Conservation (phyloP, 2,329 filamentous ascomycete genomes). For the Alternaria hordeiaustralica region DNA sequence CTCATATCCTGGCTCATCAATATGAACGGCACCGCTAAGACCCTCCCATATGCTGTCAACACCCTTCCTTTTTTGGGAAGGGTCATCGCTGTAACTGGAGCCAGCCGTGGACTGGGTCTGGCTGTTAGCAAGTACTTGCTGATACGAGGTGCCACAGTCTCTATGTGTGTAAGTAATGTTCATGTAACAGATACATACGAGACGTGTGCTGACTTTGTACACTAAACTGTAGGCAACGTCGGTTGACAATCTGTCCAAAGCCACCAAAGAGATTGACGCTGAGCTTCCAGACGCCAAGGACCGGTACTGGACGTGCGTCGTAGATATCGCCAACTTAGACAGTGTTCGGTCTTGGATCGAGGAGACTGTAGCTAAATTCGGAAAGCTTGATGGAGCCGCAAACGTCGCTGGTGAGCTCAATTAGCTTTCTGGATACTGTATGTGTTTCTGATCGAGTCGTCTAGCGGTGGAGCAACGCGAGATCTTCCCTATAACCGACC, state of each 20-base stretch:
- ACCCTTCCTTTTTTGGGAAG: not conserved
- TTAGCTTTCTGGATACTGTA: no score
- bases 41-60: conserved; percentile 4
- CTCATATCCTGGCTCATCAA: not conserved
- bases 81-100: conserved; percentile 1
- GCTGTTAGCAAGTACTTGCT: conserved; percentile 4
- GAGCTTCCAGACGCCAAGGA: conserved; percentile 3
- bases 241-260: not conserved
- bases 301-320: conserved; percentile 1
- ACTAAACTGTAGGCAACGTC: not conserved
- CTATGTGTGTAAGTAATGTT: not conserved
- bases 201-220: not conserved
- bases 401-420: conserved; percentile 49
- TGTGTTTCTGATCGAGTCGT: not conserved
- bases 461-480: conserved; percentile 7
- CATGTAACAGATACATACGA: no score
- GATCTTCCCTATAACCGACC: conserved; percentile 11
- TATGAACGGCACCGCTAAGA: not conserved
- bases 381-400: conserved; percentile 48
- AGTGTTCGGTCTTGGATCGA: conserved; percentile 41
- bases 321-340: not conserved
- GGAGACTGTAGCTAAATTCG: conserved; percentile 42
- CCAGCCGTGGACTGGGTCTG: not conserved
- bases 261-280: not conserved
- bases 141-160: not conserved